Evolutionary conservation across 306 rosid species (phyloP), one percentile per base, ranked within the genome.

Genomic region (Castanea mollissima): DNA sequence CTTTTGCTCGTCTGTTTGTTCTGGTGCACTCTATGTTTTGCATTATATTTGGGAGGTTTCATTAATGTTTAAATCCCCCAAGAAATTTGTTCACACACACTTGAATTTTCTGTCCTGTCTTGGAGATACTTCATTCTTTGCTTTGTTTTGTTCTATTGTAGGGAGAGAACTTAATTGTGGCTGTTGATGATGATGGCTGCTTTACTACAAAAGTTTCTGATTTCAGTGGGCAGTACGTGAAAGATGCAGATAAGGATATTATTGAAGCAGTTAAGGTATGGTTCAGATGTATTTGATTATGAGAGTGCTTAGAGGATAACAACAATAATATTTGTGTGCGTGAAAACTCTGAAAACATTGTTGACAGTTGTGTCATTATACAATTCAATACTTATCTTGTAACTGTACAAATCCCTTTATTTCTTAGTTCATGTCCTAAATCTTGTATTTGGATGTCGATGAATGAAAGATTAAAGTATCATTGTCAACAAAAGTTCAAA

Each of bases 121-220:
- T 70, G 29, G 21, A 2, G 55, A 11, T 73, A 0, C 58, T 73
- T 54, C 23, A 18, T 8, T 18, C 55, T 55, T 73, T 54, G 13
- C 25, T 80, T 76, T 80, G 23, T 81, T 27, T 60, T 72, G 38
- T 85, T 79, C 71, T 72, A 55, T 52, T 91, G 83, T 79, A 92
- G 98, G 98, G 91, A 35, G 91, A 95, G 83, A 88, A 85, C 65
- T 75, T 95, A 81, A 85, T 86, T 75, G 98, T 95, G 65, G 98
- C 98, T 62, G 98, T 95, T 74, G 99, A 95, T 73, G 99, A 95
- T 67, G 98, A 95, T 91, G 99, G 99, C 74, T 90, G 94, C 90
- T 95, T 95, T 83, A 95, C 90, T 0, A 84, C 84, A 63, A 93
- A 86, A 85, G 82, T 93, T 83, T 80, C 90, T 0, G 92, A 95